Evolutionary conservation across 2,329 filamentous ascomycete genomes (phyloP), one percentile per base, ranked within the genome.

Genomic region (Penicillium sp.): DNA sequence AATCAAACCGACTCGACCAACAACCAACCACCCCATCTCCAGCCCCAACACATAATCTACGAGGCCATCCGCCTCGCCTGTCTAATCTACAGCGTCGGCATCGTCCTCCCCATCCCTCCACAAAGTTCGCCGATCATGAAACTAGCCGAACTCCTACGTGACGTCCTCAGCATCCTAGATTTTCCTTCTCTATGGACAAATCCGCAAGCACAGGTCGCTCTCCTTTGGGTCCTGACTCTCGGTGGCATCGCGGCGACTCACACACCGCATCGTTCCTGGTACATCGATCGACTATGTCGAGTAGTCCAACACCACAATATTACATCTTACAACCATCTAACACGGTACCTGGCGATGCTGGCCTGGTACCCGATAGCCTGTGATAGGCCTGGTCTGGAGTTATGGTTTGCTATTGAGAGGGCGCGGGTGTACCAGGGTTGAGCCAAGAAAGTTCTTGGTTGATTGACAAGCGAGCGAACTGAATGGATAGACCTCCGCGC

Each of bases 91-190:
- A 72, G 74, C 55, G 71, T 78, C 23, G 72, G 77, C 9, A 74
- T 79, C 7, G 67, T 79, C 35, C 78, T 78, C 61, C 78, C 78
- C 13, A 67, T 80, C 0, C 78, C 78, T 2, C 70, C 71, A 2
- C 73, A 75, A 31, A 77, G 74, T 19, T 72, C 75, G 1, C 78
- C 78, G 0, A 73, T 79, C 6, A 60, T 66, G 2, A 61, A 59
- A 15, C 68, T 80, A 2, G 70, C 73, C 1, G 59, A 62, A 1
- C 66, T 71, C 38, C 62, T 79, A 13, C 67, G 69, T 19, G 56
- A 59, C 2, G 63, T 70, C 8, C 65, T 80, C 7, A 46, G 67
- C 6, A 58, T 69, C 15, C 64, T 71, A 2, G 61, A 65, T 3
- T 56, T 71, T 1, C 62, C 66, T 0, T 47, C 50, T 1, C 54